Base-by-base conservation (phyloP, 345 rosid genomes). In the Bretschneidera sinensis region DNA sequence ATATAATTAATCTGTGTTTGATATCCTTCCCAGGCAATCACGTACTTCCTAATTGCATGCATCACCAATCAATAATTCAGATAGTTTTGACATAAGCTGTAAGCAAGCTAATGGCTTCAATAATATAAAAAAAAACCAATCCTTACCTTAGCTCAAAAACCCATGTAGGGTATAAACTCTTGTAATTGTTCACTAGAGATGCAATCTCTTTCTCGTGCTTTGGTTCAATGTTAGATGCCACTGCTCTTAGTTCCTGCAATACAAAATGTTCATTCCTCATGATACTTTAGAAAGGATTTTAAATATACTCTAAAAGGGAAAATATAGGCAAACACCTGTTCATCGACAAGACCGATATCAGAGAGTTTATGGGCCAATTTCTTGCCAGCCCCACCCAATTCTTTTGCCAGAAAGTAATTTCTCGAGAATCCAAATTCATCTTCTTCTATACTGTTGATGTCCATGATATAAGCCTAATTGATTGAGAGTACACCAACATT, bases 341-440 rank as follows among this genome's bases (percentile, higher is more conserved):
- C 96, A 20, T 94, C 95, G 17, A 86, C 88, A 5, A 84, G 59
- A 63, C 71, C 63, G 49, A 94, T 86, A 62, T 94, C 99, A 31
- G 89, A 78, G 54, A 90, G 70, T 61, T 86, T 90, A 51, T 55
- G 80, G 11, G 75, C 60, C n/a, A 90, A 87, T 59, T 79, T 83
- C 78, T 86, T 90, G 34, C 77, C 66, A 4, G 91, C 62, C 48
- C 85, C 74, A 61, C 79, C 68, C 53, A 70, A 55, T 51, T 94
- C 97, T 80, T 90, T 94, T 0, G 99, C 96, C 51, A 90, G 76
- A 74, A 87, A 90, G 67, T 90, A 94, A 62, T 94, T 90, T 76
- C 97, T 77, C 9, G 96, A 84, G 82, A 90, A 94, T 2, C 81
- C 99, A 51, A 53, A 84, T 47, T 86, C 95, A 57, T 87, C 97